A percentile compares a stretch with the other conserved stretches of the same genome.
These are phyloP conservation scores for Monilinia fructicola DNA, from an alignment of 2,329 filamentous ascomycete genomes.

Conservation along the genomic window DNA sequence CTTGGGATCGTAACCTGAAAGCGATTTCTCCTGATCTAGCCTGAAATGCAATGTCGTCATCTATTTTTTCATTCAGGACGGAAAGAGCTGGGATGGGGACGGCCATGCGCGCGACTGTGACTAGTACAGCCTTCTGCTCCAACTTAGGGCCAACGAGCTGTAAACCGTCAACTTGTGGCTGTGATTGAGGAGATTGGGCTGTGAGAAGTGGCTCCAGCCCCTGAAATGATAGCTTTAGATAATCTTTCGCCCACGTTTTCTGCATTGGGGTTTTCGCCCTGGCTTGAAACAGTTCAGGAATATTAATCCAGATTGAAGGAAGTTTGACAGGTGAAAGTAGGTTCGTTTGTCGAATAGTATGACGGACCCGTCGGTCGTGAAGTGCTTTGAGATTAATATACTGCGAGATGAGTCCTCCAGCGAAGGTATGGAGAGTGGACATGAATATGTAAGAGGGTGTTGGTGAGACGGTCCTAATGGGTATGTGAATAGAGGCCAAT, in stretches of 20 bases:
- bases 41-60: slow-evolving; percentile 40
- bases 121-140: slow-evolving; percentile 35
- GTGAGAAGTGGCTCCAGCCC: slow-evolving; percentile 35
- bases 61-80: slow-evolving; percentile 37
- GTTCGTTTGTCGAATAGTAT: slow-evolving; percentile 38
- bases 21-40: slow-evolving; percentile 36
- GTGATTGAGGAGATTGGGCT: slow-evolving; percentile 6
- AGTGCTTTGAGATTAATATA: slow-evolving; percentile 43
- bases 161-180: background rate
- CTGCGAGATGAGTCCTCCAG: slow-evolving; percentile 43
- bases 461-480: slow-evolving; percentile 35
- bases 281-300: slow-evolving; percentile 36
- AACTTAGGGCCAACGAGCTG: background rate
- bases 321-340: slow-evolving; percentile 33
- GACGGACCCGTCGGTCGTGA: slow-evolving; percentile 31
- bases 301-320: slow-evolving; percentile 36
- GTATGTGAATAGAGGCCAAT: slow-evolving; percentile 33
- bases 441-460: slow-evolving; percentile 40
- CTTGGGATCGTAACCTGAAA: slow-evolving; percentile 37
- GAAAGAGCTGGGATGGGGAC: slow-evolving; percentile 33
- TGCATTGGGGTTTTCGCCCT: slow-evolving; percentile 29
- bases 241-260: slow-evolving; percentile 57
- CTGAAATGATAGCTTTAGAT: slow-evolving; percentile 57
- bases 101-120: slow-evolving; percentile 40
- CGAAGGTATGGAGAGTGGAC: slow-evolving; percentile 41